Percentiles rank a stretch among this genome's conserved stretches.
Conservation (phyloP, 78 protist genomes). For the Emiliania huxleyi region DNA sequence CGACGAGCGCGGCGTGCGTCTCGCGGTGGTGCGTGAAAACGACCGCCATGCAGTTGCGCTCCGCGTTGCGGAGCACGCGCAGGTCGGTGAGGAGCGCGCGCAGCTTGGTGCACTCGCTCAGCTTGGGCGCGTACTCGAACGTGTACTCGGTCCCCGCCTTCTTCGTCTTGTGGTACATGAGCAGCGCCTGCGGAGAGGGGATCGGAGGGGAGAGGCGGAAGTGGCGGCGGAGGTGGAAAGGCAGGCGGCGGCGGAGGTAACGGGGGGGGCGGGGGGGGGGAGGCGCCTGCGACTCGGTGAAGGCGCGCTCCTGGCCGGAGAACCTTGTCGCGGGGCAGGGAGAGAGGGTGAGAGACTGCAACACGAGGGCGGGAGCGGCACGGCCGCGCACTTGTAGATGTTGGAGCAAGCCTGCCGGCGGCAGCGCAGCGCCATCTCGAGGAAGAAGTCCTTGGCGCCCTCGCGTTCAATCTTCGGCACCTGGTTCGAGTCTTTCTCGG, state of each 20-base stretch:
- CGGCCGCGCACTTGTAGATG: too few relatives aligned
- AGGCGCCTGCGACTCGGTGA: too few relatives aligned
- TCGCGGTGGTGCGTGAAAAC: neutral
- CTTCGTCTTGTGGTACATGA: neutral
- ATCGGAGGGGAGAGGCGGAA: neutral
- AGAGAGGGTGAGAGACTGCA: too few relatives aligned
- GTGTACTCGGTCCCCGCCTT: neutral
- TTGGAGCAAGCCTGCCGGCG: neutral
- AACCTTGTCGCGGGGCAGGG: too few relatives aligned
- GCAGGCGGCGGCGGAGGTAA: too few relatives aligned
- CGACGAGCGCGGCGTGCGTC: neutral
- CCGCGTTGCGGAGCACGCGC: neutral
- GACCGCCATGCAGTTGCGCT: neutral
- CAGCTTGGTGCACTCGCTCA: neutral
- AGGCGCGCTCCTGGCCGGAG: too few relatives aligned
- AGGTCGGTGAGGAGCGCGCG: neutral
- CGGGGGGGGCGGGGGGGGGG: too few relatives aligned
- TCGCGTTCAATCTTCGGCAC: too few relatives aligned
- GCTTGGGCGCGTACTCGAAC: too few relatives aligned
- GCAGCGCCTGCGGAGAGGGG: neutral
- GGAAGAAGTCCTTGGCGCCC: neutral
- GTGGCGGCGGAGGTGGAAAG: neutral
- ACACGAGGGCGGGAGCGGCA: too few relatives aligned
- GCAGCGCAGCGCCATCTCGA: neutral
- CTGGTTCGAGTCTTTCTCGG: neutral